Evolutionary conservation across 1,284 basidiomycete genomes (phyloP).

Genomic region (Agroathelia rolfsii): DNA sequence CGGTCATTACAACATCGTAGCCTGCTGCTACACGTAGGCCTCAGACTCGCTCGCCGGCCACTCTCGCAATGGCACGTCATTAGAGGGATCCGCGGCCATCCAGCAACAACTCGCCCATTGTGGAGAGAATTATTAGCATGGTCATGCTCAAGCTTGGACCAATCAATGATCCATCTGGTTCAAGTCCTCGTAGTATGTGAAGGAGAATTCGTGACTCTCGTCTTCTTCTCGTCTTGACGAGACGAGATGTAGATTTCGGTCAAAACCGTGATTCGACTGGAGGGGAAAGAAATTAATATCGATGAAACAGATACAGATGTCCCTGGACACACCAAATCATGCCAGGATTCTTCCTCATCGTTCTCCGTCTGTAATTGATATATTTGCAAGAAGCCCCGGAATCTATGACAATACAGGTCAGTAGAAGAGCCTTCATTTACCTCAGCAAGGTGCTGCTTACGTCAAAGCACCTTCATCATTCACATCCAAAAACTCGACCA

Average conservation of each 20-base stretch:
- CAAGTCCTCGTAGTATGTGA: too few species aligned
- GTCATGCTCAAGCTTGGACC: too few species aligned
- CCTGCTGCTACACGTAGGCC: too few species aligned
- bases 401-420: constrained; percentile 27
- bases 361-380: constrained; percentile 75
- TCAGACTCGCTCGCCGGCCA: too few species aligned
- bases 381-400: constrained; percentile 70
- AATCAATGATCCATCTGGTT: too few species aligned
- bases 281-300: constrained; percentile 2
- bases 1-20: too few species aligned
- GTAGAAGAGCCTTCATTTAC: constrained; percentile 1
- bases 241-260: constrained; percentile 51
- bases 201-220: too few species aligned
- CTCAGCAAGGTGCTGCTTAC: constrained; percentile 29
- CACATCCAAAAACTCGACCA: constrained; percentile 64
- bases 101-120: too few species aligned
- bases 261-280: constrained; percentile 66
- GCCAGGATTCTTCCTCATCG: constrained; percentile 76
- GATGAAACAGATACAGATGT: constrained; percentile 7
- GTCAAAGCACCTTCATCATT: constrained; percentile 64
- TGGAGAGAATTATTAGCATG: too few species aligned
- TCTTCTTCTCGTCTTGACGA: constrained; percentile 48
- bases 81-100: too few species aligned
- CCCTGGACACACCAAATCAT: constrained; percentile 47
- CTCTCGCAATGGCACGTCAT: too few species aligned